Evolutionary conservation across 306 rosid genomes (phyloP).

Genomic region (Cercis canadensis): DNA sequence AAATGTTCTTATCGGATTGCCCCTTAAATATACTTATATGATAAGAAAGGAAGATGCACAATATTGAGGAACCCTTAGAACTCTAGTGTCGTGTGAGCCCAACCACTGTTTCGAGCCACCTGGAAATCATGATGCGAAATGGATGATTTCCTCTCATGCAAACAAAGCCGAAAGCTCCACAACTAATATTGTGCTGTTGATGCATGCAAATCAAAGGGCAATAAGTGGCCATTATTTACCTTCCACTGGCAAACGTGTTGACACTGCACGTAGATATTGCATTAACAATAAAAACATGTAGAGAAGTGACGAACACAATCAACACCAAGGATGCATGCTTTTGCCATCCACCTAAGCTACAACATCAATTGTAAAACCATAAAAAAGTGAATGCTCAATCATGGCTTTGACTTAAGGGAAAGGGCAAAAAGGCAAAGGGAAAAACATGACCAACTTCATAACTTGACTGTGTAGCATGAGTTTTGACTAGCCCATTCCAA

Average conservation of each 20-base stretch:
- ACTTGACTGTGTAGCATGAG: background rate
- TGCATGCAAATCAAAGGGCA: slow-evolving; percentile 28
- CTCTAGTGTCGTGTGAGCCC: background rate
- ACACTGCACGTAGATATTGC: slow-evolving; percentile 25
- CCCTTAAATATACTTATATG: no score
- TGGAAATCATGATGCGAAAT: slow-evolving; percentile 31
- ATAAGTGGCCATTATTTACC: slow-evolving; percentile 41
- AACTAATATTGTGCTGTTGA: background rate
- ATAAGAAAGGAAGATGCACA: background rate
- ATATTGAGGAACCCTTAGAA: background rate
- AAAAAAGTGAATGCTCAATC: slow-evolving; percentile 34
- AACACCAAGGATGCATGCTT: slow-evolving; percentile 28
- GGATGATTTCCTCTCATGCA: slow-evolving; percentile 20
- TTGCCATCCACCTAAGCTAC: slow-evolving; percentile 47
- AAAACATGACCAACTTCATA: background rate
- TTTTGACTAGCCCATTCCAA: background rate
- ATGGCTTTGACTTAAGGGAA: slow-evolving; percentile 36
- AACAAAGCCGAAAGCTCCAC: slow-evolving; percentile 16
- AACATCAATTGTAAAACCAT: slow-evolving; percentile 16
- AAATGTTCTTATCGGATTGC: no score
- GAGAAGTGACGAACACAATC: slow-evolving; percentile 5
- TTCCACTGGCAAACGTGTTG: slow-evolving; percentile 34
- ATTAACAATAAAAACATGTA: slow-evolving; percentile 16
- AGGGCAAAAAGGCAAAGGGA: background rate
- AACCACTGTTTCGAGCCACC: background rate